phyloP scores from a whole-genome alignment of 306 rosid genomes.

The Rosa rugosa region DNA sequence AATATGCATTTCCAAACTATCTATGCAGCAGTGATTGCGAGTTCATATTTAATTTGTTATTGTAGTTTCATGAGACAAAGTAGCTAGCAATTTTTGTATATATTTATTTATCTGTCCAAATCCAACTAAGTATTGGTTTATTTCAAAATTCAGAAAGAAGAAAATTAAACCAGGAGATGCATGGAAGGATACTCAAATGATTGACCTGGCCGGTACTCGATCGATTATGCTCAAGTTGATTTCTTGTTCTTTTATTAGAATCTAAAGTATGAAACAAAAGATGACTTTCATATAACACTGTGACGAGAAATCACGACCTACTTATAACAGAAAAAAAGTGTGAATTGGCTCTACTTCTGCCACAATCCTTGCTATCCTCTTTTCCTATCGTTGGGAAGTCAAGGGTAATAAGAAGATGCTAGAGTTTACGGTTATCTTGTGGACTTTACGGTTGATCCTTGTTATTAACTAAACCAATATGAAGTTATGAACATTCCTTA shows the following conservation, averaged over 20 bases:
- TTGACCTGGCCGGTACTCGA: background rate
- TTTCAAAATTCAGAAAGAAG: background rate
- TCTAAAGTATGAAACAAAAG: background rate
- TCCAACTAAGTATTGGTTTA: background rate
- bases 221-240: background rate
- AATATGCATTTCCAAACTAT: background rate
- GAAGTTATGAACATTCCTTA: background rate
- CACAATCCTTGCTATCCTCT: background rate
- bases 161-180: background rate
- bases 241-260: background rate
- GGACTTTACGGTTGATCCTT: background rate
- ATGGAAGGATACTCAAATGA: background rate
- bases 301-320: background rate
- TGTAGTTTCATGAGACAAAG: background rate
- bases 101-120: background rate
- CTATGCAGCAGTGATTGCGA: constrained; percentile 7
- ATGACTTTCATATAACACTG: background rate
- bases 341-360: background rate
- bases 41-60: background rate
- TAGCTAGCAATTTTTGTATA: background rate
- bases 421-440: background rate
- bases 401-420: background rate
- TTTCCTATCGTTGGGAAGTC: no score
- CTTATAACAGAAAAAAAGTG: background rate
- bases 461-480: background rate